phyloP scores from a whole-genome alignment of 805 yeast species.

The Wickerhamiella bombiphila region DNA sequence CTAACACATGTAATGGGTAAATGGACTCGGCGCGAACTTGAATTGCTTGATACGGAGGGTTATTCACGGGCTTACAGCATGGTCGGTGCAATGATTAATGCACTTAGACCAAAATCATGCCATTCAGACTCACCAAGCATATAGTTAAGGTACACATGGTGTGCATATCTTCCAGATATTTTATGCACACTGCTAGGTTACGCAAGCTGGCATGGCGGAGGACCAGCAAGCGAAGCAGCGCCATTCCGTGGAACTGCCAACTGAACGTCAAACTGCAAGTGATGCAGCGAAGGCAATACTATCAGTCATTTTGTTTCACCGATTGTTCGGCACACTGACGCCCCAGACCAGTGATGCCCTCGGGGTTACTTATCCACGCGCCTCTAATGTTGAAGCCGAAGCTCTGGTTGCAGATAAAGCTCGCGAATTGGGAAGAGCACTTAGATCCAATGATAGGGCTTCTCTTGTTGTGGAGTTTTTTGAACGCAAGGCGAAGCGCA shows the following conservation, averaged over 20 bases:
- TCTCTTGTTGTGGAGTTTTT: conserved; percentile 19
- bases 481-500: conserved; percentile 27
- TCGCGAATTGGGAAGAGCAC: conserved; percentile 5
- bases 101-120: too few species aligned
- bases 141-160: too few species aligned
- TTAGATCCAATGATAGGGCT: conserved; percentile 11
- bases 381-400: conserved; percentile 13
- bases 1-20: conserved; percentile 47
- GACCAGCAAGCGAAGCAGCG: too few species aligned
- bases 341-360: conserved; percentile 44
- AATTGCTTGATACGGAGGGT: conserved; percentile 25
- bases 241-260: conserved; percentile 7
- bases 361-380: conserved; percentile 35
- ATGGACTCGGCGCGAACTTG: conserved; percentile 34
- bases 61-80: too few species aligned
- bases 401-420: conserved; percentile 11
- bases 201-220: too few species aligned
- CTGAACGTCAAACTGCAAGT: conserved; percentile 37
- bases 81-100: too few species aligned
- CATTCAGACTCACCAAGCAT: too few species aligned
- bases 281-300: conserved; percentile 46
- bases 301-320: conserved; percentile 52
- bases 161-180: too few species aligned
- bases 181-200: too few species aligned
- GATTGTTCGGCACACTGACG: conserved; percentile 49